Evolutionary conservation across 139 green algal genomes (phyloP).

Genomic region (Chlamydomonas sphaeroides): DNA sequence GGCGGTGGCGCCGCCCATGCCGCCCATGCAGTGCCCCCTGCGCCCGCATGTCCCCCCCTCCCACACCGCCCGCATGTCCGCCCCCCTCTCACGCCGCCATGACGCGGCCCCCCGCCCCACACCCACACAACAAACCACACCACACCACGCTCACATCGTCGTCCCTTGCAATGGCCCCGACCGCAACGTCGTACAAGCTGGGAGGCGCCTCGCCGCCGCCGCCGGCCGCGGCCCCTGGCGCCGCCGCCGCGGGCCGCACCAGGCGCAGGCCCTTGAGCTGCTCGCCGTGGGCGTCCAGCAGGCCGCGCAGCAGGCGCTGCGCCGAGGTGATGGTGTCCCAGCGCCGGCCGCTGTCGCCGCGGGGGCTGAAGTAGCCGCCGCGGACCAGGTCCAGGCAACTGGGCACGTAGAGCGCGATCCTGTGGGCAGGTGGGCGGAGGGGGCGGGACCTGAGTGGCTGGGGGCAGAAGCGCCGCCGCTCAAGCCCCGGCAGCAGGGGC

Average conservation of each 20-base stretch:
- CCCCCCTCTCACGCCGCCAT: too few species aligned
- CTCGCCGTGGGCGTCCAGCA: slow-evolving; percentile 55
- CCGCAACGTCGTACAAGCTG: slow-evolving; percentile 44
- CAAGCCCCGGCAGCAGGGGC: too few species aligned
- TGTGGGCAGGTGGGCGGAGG: too few species aligned
- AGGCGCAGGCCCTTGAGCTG: slow-evolving; percentile 58
- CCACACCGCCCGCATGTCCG: too few species aligned
- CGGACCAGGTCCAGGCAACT: slow-evolving; percentile 59
- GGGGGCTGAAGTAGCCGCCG: slow-evolving; percentile 60
- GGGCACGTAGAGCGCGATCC: slow-evolving; percentile 78
- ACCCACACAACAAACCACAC: background rate
- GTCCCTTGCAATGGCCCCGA: slow-evolving; percentile 50
- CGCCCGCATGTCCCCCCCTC: too few species aligned
- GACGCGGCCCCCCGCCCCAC: too few species aligned
- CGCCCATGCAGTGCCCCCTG: too few species aligned
- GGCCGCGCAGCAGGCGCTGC: slow-evolving; percentile 60
- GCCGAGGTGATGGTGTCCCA: slow-evolving; percentile 79
- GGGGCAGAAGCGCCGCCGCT: too few species aligned
- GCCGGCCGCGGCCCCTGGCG: background rate
- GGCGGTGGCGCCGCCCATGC: too few species aligned
- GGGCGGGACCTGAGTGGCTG: background rate
- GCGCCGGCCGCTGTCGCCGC: slow-evolving; percentile 31
- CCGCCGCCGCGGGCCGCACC: background rate
- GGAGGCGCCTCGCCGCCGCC: background rate
- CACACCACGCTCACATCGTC: slow-evolving; percentile 44